Evolutionary conservation across 1,139 yeast species (phyloP), one percentile per base, ranked within the genome.

Genomic region (Debaryomycetaceae sp.): DNA sequence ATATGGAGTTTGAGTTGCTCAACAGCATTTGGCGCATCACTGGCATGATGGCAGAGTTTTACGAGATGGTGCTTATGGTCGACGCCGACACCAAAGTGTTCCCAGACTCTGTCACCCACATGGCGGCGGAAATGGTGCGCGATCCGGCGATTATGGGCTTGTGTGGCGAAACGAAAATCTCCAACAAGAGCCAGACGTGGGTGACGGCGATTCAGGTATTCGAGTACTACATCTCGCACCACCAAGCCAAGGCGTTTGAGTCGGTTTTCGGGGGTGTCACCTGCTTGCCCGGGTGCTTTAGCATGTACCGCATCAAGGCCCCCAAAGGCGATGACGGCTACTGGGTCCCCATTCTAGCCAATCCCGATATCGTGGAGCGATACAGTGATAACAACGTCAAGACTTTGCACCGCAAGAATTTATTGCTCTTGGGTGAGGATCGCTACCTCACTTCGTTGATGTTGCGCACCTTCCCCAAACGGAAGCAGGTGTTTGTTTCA

Each of bases 271-370:
- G 97, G 34, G 85, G 94, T 47, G 98, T 90, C 11, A 87, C 97
- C 0, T 90, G 98, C 70, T 69, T 90, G 37, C 98, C 98, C 0
- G 98, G 98, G 22, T 90, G 98, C 65, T 90, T 90, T 67, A 80
- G 87, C 43, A 85, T 87, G 82, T 90, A 90, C 51, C 72, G 97
- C 43, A 82, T 90, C 52, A 90, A 90, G 55, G 69, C 95, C 0
- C 96, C 97, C 25, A 90, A 86, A 55, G 93, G 94, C 5, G 51
- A 68, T 15, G 83, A 82, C 39, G 97, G 96, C 2, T 83, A 69
- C 54, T 87, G 97, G 96, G 95, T 90, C 23, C 98, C 98, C 10
- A 83, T 90, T 37, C 64, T 90, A 44, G 86, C 95, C 13, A 90
- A 90, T 49, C 95, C 98, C 1, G 97, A 90, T 58, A 83, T 90